Percentiles rank a stretch among this genome's conserved stretches.
Evolutionary conservation across 208 protist genomes (phyloP).

Genomic region (Acanthamoeba comandoni): DNA sequence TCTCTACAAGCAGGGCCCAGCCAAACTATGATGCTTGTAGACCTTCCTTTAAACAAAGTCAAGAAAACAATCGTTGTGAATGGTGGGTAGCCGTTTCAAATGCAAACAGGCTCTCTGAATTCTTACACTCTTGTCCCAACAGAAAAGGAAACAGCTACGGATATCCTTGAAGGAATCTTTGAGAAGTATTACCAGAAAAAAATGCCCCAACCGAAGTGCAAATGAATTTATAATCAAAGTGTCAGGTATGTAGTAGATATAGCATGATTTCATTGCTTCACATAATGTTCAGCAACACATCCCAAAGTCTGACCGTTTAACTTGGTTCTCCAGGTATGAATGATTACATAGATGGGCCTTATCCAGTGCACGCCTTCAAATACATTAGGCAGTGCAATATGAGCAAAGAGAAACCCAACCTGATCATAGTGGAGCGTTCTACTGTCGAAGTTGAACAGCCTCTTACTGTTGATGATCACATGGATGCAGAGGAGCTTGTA

Average conservation of each 20-base stretch:
- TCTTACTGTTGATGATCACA: conserved; percentile 5
- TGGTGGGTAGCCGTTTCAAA: no score
- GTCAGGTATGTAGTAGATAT: not conserved
- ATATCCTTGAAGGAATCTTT: not conserved
- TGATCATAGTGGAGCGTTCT: conserved; percentile 10
- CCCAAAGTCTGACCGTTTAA: no score
- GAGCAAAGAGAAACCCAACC: conserved; percentile 40
- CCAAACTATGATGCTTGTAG: no score
- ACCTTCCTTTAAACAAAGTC: no score
- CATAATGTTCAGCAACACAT: no score
- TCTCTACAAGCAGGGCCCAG: no score
- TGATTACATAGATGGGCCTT: conserved; percentile 30
- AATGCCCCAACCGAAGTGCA: not conserved
- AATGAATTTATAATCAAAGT: conserved; percentile 38
- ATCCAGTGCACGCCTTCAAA: conserved; percentile 38
- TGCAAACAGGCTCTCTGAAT: no score
- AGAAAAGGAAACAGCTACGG: not conserved
- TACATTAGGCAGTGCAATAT: conserved; percentile 33
- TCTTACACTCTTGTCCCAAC: no score
- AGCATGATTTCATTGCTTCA: no score
- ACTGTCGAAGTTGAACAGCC: not conserved
- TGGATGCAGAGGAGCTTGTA: conserved; percentile 57
- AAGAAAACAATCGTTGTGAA: no score
- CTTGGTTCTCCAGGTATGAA: not conserved
- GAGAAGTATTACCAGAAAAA: conserved; percentile 5